Percentiles rank a stretch among this genome's conserved stretches.
These are phyloP conservation scores for Scheffersomyces coipomensis DNA, from an alignment of 805 yeast genomes.

Conservation along the genomic window DNA sequence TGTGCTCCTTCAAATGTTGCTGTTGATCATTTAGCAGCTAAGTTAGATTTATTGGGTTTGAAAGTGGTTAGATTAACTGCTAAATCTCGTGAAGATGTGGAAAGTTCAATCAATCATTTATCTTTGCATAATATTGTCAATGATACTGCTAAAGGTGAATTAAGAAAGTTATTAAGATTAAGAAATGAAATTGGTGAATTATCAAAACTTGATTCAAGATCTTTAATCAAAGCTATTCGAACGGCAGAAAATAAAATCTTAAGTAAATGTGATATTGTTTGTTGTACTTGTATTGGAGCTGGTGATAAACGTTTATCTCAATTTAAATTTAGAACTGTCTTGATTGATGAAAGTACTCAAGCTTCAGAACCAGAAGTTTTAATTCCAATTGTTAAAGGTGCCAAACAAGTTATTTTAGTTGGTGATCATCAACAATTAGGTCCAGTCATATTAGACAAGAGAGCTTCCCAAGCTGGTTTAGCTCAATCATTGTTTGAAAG, in stretches of 20 bases:
- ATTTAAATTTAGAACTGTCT: slow-evolving; percentile 68
- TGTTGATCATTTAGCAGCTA: slow-evolving; percentile 82
- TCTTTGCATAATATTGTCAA: slow-evolving; percentile 56
- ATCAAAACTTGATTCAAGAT: slow-evolving; percentile 49
- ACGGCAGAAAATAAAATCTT: slow-evolving; percentile 51
- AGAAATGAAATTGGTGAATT: slow-evolving; percentile 71
- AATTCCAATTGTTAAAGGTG: slow-evolving; percentile 86
- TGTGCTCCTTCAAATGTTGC: slow-evolving; percentile 97
- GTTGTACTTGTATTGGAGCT: slow-evolving; percentile 92
- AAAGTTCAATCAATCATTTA: slow-evolving; percentile 55
- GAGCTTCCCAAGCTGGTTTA: slow-evolving; percentile 85
- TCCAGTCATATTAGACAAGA: slow-evolving; percentile 78
- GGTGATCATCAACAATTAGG: slow-evolving; percentile 97
- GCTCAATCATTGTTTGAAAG: slow-evolving; percentile 87
- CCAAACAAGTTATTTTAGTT: slow-evolving; percentile 83
- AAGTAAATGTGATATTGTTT: slow-evolving; percentile 68
- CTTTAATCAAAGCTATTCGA: slow-evolving; percentile 35
- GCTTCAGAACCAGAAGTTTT: slow-evolving; percentile 91
- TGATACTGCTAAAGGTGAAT: slow-evolving; percentile 48
- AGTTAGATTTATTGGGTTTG: slow-evolving; percentile 67
- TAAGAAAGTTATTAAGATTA: slow-evolving; percentile 56
- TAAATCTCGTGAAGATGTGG: slow-evolving; percentile 77
- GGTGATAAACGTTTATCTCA: slow-evolving; percentile 65
- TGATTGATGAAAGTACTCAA: slow-evolving; percentile 92
- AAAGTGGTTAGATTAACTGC: slow-evolving; percentile 79